Percentiles rank a stretch among this genome's conserved stretches.
phyloP scores from a whole-genome alignment of 1,139 yeast genomes.

The Taiozyma onychis region DNA sequence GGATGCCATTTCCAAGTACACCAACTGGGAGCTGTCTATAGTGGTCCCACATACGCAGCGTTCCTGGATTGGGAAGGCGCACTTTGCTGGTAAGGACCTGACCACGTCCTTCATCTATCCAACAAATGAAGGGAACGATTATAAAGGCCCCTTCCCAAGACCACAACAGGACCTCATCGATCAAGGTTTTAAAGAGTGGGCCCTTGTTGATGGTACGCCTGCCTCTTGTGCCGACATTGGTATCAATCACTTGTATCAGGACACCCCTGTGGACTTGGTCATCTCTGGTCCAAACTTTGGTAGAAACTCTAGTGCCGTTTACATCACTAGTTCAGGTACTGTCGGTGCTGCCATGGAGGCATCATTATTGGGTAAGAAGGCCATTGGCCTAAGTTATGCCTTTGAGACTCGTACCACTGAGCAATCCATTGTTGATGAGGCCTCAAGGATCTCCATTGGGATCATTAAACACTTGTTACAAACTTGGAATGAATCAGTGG shows the following conservation, averaged over 20 bases:
- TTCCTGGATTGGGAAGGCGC: constrained; percentile 98
- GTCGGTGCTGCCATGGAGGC: constrained; percentile 98
- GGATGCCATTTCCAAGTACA: constrained; percentile 53
- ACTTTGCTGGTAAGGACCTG: constrained; percentile 79
- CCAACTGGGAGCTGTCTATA: constrained; percentile 83
- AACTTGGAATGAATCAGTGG: constrained; percentile 54
- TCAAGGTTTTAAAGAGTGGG: constrained; percentile 67
- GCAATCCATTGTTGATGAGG: constrained; percentile 50
- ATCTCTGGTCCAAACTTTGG: constrained; percentile 96
- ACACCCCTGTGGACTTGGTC: constrained; percentile 73
- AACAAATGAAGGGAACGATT: constrained; percentile 43
- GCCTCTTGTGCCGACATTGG: constrained; percentile 95
- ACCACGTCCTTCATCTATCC: constrained; percentile 62
- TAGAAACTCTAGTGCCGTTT: constrained; percentile 84
- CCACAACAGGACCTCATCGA: constrained; percentile 35
- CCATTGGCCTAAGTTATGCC: constrained; percentile 83
- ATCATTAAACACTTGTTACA: constrained; percentile 52
- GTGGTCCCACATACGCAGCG: constrained; percentile 78
- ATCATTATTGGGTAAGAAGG: constrained; percentile 65
- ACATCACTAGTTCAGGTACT: constrained; percentile 91
- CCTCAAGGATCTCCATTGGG: constrained; percentile 62
- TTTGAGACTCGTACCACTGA: constrained; percentile 53
- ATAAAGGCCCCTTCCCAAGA: constrained; percentile 62
- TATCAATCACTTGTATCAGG: constrained; percentile 57
- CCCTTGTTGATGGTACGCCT: constrained; percentile 84